These are phyloP conservation scores for Vitis cinerea DNA, from an alignment of 164 flowering plant genomes.

Conservation along the genomic window DNA sequence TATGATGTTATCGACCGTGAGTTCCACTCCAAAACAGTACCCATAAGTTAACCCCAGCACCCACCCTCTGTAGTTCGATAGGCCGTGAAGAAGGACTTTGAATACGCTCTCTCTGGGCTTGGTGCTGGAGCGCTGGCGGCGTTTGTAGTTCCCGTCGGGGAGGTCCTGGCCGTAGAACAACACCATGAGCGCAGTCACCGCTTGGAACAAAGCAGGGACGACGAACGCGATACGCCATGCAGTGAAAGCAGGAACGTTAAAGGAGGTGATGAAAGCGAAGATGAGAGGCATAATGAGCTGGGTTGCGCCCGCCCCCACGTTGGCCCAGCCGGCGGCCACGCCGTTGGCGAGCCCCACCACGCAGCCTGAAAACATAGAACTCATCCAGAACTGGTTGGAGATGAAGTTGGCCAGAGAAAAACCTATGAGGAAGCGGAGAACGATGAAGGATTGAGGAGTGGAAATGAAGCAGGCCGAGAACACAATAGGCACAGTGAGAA, in stretches of 20 bases:
- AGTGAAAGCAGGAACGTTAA: conserved; percentile 24
- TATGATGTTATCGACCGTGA: conserved; percentile 56
- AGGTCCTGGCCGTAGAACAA: conserved; percentile 51
- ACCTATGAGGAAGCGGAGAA: conserved; percentile 53
- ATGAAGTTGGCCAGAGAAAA: conserved; percentile 63
- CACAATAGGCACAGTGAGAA: conserved; percentile 48
- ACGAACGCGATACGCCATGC: conserved; percentile 58
- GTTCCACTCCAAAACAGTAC: conserved; percentile 54
- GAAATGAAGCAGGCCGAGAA: conserved; percentile 32
- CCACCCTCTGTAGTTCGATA: conserved; percentile 65
- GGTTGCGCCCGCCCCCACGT: conserved; percentile 56
- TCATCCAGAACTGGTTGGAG: conserved; percentile 71
- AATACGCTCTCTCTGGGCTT: conserved; percentile 22
- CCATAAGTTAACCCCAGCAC: conserved; percentile 50
- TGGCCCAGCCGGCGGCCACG: conserved; percentile 67
- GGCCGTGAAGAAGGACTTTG: conserved; percentile 35
- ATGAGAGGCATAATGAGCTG: conserved; percentile 58
- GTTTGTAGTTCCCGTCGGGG: conserved; percentile 37
- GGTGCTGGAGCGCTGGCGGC: not conserved
- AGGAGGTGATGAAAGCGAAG: conserved; percentile 23
- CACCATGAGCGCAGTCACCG: conserved; percentile 42
- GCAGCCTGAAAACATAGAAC: conserved; percentile 54
- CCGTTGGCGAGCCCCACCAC: conserved; percentile 63
- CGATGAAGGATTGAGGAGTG: conserved; percentile 34
- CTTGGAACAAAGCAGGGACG: conserved; percentile 51